Evolutionary conservation across 805 yeast genomes (phyloP).

Genomic region (Metschnikowia kofuensis): DNA sequence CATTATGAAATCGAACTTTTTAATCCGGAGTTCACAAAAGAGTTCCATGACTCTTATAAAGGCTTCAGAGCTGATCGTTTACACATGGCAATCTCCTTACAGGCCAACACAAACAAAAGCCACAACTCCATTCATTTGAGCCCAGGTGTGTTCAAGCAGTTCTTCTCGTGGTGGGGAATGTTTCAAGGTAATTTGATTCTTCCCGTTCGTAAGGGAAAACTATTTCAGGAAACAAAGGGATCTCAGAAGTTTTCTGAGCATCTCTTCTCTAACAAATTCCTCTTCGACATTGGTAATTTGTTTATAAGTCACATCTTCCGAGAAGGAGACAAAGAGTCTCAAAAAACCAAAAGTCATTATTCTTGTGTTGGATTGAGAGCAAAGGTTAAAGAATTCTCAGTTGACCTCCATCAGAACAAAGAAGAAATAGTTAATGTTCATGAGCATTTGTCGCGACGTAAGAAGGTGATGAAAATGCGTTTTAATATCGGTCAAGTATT

Average conservation of each 20-base stretch:
- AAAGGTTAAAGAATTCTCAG: slow-evolving; percentile 35
- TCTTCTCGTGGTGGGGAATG: slow-evolving; percentile 82
- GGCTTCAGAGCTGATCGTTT: slow-evolving; percentile 41
- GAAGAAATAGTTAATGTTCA: slow-evolving; percentile 35
- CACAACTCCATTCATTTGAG: slow-evolving; percentile 77
- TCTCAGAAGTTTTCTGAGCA: slow-evolving; percentile 73
- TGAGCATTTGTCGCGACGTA: slow-evolving; percentile 46
- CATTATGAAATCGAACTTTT: slow-evolving; percentile 58
- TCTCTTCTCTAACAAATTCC: slow-evolving; percentile 75
- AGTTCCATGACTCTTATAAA: slow-evolving; percentile 38
- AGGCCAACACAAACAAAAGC: slow-evolving; percentile 33
- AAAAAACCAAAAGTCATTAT: slow-evolving; percentile 34
- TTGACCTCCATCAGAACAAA: slow-evolving; percentile 41
- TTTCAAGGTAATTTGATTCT: slow-evolving; percentile 77
- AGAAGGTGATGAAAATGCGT: slow-evolving; percentile 51
- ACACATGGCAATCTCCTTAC: slow-evolving; percentile 40
- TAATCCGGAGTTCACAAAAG: slow-evolving; percentile 50
- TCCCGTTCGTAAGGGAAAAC: slow-evolving; percentile 71
- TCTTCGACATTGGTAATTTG: slow-evolving; percentile 67
- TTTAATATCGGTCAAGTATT: slow-evolving; percentile 67
- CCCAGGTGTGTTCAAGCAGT: slow-evolving; percentile 64
- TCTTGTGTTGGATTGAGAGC: slow-evolving; percentile 67
- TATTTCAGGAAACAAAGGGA: slow-evolving; percentile 57
- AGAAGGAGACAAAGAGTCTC: slow-evolving; percentile 36
- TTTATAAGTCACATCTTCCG: slow-evolving; percentile 72